Conservation (phyloP, 345 rosid species). For the Moricandia moricandioides region DNA sequence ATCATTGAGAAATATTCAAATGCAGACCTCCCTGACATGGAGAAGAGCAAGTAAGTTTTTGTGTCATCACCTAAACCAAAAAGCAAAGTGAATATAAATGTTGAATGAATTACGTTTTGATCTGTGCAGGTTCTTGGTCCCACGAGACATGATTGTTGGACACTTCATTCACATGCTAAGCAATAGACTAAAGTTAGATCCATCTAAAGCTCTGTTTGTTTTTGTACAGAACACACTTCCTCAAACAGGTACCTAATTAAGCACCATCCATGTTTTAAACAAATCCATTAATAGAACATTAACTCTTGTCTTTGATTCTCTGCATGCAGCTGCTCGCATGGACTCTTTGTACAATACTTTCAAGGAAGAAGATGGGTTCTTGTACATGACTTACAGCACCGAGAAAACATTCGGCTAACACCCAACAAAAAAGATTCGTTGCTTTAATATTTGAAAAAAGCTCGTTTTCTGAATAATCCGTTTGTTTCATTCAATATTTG, state of each 20-base stretch:
- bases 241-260: conserved; percentile 53
- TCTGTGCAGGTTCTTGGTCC: conserved; percentile 47
- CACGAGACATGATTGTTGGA: conserved; percentile 79
- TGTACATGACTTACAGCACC: conserved; percentile 79
- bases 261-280: background rate
- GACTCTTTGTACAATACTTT: conserved; percentile 54
- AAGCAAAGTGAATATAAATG: background rate
- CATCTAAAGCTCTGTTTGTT: conserved; percentile 62
- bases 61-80: background rate
- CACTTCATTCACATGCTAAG: conserved; percentile 71
- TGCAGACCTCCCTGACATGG: conserved; percentile 72
- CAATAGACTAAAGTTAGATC: conserved; percentile 50
- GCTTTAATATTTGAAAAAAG: background rate
- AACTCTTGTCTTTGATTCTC: background rate
- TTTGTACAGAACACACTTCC: conserved; percentile 75
- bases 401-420: conserved; percentile 69
- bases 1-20: conserved; percentile 64
- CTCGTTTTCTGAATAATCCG: conserved; percentile 16
- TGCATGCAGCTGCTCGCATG: conserved; percentile 63
- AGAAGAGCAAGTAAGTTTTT: conserved; percentile 59
- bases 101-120: background rate
- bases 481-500: conserved; percentile 26
- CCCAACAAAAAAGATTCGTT: background rate
- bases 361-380: conserved; percentile 75
- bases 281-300: background rate